Percentiles rank a stretch among this genome's conserved stretches.
Evolutionary conservation across 1,284 basidiomycete species (phyloP).

Genomic region (Ceratobasidium sp.): DNA sequence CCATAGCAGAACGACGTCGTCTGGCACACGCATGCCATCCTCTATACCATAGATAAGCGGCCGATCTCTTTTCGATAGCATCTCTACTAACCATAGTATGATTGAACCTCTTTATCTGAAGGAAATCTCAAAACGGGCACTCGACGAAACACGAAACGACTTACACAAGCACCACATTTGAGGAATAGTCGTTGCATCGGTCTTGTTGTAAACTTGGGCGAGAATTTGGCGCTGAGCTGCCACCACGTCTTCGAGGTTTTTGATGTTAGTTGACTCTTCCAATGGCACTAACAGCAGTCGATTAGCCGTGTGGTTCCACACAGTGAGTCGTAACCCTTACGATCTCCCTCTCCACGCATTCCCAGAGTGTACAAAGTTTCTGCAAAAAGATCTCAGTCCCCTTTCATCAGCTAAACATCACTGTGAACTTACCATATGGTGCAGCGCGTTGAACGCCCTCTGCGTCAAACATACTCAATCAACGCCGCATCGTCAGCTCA

Average conservation of each 20-base stretch:
- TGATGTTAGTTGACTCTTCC: slow-evolving; percentile 58
- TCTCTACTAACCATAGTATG: slow-evolving; percentile 60
- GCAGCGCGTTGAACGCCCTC: slow-evolving; percentile 64
- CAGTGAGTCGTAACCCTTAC: slow-evolving; percentile 49
- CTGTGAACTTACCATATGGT: slow-evolving; percentile 51
- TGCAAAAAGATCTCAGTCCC: neutral
- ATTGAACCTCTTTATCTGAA: slow-evolving; percentile 66
- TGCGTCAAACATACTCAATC: no score
- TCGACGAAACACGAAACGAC: slow-evolving; percentile 45
- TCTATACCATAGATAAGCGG: neutral
- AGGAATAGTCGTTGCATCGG: slow-evolving; percentile 61
- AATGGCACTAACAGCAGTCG: slow-evolving; percentile 63
- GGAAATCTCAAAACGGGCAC: neutral
- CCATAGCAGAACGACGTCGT: slow-evolving; percentile 63
- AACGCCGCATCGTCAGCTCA: no score
- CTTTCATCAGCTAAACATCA: neutral
- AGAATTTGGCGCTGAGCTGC: slow-evolving; percentile 69
- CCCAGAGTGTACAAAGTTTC: slow-evolving; percentile 70
- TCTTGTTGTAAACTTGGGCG: slow-evolving; percentile 60
- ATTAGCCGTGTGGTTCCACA: no score
- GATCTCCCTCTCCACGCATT: slow-evolving; percentile 69
- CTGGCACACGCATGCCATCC: slow-evolving; percentile 45
- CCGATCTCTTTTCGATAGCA: neutral
- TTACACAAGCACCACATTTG: slow-evolving; percentile 71
- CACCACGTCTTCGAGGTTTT: slow-evolving; percentile 63